Percentiles rank a stretch among this genome's conserved stretches.
Evolutionary conservation across 768 basidiomycete species (phyloP).

Genomic region (Termitomyces sp.): DNA sequence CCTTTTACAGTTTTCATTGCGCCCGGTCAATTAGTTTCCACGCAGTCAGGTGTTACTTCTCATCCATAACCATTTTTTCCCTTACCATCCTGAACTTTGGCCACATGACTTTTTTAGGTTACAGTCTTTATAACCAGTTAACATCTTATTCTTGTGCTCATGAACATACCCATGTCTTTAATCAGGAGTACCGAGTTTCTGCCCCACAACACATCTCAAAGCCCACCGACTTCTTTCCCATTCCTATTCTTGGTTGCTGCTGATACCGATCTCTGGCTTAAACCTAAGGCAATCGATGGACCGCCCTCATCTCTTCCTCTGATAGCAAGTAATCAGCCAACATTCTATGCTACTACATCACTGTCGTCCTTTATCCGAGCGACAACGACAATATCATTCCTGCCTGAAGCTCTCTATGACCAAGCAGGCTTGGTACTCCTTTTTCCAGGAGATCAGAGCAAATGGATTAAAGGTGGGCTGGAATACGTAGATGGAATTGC

Average conservation of each 20-base stretch:
- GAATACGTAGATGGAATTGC: conserved; percentile 11
- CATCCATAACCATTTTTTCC: not conserved
- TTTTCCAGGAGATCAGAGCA: conserved; percentile 6
- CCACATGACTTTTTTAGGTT: not conserved
- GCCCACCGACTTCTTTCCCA: conserved; percentile 11
- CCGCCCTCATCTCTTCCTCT: conserved; percentile 7
- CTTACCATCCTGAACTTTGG: not conserved
- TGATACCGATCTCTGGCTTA: conserved; percentile 17
- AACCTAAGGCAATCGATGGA: conserved; percentile 11
- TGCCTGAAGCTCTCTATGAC: conserved; percentile 11
- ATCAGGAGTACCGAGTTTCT: not conserved
- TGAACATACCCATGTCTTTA: not conserved
- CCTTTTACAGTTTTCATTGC: no score
- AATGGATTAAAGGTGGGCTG: conserved; percentile 16
- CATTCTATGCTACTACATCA: conserved; percentile 9
- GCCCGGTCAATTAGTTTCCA: not conserved
- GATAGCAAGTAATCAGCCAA: conserved; percentile 10
- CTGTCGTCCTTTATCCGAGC: conserved; percentile 11
- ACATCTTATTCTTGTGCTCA: not conserved
- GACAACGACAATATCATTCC: conserved; percentile 8
- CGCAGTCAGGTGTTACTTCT: not conserved
- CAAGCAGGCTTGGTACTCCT: conserved; percentile 13
- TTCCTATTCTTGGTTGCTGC: conserved; percentile 10
- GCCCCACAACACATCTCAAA: conserved; percentile 12
- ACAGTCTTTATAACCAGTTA: not conserved